A percentile compares a stretch with the other conserved stretches of the same genome.
phyloP scores from a whole-genome alignment of 208 protist genomes.

The Crithidia brevicula region DNA sequence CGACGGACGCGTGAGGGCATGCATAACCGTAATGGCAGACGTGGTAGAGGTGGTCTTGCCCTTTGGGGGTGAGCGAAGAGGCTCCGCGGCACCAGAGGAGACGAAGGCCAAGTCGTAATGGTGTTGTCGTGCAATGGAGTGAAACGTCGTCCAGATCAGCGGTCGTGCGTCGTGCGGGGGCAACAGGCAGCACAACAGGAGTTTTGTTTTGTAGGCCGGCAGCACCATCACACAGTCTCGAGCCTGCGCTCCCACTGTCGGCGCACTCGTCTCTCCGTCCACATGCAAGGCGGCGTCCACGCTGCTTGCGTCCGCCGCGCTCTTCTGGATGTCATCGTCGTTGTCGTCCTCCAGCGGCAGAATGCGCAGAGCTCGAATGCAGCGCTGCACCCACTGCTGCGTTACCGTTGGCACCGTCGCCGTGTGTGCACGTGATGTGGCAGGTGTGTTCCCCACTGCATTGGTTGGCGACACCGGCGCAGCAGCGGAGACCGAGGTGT shows the following conservation, averaged over 20 bases:
- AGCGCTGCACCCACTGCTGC: constrained; percentile 24
- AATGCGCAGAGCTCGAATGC: constrained; percentile 35
- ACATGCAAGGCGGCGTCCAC: neutral
- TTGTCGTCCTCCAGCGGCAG: constrained; percentile 12
- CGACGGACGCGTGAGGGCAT: constrained; percentile 7
- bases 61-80: constrained; percentile 1
- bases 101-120: constrained; percentile 33
- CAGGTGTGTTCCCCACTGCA: too few relatives aligned
- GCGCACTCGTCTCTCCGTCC: neutral
- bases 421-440: too few relatives aligned
- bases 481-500: neutral
- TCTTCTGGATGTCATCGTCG: neutral
- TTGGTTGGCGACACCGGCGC: neutral
- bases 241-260: neutral
- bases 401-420: constrained; percentile 13
- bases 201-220: constrained; percentile 17
- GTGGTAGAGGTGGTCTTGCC: too few relatives aligned
- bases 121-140: constrained; percentile 40
- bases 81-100: neutral
- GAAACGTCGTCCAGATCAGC: constrained; percentile 42
- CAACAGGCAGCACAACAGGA: constrained; percentile 44
- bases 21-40: constrained; percentile 13
- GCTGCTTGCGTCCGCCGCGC: neutral
- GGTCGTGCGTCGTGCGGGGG: constrained; percentile 49
- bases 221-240: too few relatives aligned